These are phyloP conservation scores for Gastrolobium bilobum DNA, from an alignment of 306 rosid genomes.

Conservation along the genomic window DNA sequence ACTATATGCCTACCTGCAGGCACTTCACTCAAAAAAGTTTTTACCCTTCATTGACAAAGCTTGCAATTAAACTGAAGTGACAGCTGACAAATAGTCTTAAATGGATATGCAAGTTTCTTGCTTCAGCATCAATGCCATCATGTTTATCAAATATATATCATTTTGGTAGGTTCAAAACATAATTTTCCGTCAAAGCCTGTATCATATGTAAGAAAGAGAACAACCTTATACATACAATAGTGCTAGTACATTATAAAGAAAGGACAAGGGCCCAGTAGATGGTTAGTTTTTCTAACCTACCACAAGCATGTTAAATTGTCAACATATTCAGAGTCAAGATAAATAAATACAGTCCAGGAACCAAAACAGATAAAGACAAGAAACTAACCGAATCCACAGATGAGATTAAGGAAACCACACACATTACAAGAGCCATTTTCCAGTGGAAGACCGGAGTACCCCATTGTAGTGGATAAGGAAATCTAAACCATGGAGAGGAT, in stretches of 20 bases:
- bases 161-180: constrained; percentile 23
- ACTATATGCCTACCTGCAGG: constrained; percentile 20
- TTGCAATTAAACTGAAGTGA: constrained; percentile 23
- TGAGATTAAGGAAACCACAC: constrained; percentile 89
- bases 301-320: constrained; percentile 27
- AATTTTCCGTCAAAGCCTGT: constrained; percentile 20
- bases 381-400: constrained; percentile 98
- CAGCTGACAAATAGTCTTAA: neutral
- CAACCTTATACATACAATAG: neutral
- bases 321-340: constrained; percentile 25
- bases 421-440: constrained; percentile 97
- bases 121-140: constrained; percentile 6
- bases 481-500: constrained; percentile 96
- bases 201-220: constrained; percentile 12
- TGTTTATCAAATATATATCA: neutral
- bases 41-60: constrained; percentile 7
- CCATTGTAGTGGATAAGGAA: constrained; percentile 99
- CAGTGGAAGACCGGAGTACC: constrained; percentile 98
- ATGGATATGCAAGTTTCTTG: neutral
- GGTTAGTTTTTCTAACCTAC: constrained; percentile 14
- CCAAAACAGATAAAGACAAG: constrained; percentile 50
- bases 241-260: neutral
- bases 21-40: neutral
- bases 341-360: constrained; percentile 17
- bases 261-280: constrained; percentile 22